phyloP scores from a whole-genome alignment of 78 protist genomes.

The Thecamonas trahens region DNA sequence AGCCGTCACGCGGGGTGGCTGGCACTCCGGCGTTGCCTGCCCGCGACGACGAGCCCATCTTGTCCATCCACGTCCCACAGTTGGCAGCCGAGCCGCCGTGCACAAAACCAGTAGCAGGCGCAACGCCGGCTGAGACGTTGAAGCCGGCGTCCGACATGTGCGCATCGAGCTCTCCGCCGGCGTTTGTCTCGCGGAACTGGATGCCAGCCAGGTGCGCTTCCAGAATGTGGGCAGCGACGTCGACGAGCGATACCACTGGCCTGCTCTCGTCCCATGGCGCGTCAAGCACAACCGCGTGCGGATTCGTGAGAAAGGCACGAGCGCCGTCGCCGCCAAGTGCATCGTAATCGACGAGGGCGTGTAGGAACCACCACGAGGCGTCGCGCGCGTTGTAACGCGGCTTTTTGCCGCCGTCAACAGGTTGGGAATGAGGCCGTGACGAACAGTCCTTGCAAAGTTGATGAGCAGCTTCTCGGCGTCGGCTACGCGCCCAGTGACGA shows the following conservation, averaged over 20 bases:
- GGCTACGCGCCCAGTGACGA: constrained; percentile 28
- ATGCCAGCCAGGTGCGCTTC: constrained; percentile 34
- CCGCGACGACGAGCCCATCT: constrained; percentile 70
- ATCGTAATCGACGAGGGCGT: constrained; percentile 39
- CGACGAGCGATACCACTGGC: too few species aligned
- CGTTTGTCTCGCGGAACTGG: constrained; percentile 76
- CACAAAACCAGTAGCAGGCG: constrained; percentile 47
- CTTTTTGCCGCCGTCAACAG: constrained; percentile 64
- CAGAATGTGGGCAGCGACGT: too few species aligned
- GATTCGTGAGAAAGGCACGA: background rate
- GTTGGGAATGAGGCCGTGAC: constrained; percentile 92
- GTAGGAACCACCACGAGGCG: constrained; percentile 82
- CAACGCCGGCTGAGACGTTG: constrained; percentile 32
- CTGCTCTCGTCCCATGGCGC: background rate
- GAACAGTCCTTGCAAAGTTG: constrained; percentile 37
- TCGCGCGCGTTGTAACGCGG: constrained; percentile 81
- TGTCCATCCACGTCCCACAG: constrained; percentile 96
- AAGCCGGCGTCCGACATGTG: constrained; percentile 76
- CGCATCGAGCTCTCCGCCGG: constrained; percentile 77
- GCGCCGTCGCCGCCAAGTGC: background rate
- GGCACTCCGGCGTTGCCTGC: constrained; percentile 69
- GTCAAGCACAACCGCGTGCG: background rate
- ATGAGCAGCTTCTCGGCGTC: constrained; percentile 66
- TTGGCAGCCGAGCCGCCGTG: constrained; percentile 79
- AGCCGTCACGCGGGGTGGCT: constrained; percentile 91